phyloP scores from a whole-genome alignment of 257 asterid species.

The Solanum rostratum region DNA sequence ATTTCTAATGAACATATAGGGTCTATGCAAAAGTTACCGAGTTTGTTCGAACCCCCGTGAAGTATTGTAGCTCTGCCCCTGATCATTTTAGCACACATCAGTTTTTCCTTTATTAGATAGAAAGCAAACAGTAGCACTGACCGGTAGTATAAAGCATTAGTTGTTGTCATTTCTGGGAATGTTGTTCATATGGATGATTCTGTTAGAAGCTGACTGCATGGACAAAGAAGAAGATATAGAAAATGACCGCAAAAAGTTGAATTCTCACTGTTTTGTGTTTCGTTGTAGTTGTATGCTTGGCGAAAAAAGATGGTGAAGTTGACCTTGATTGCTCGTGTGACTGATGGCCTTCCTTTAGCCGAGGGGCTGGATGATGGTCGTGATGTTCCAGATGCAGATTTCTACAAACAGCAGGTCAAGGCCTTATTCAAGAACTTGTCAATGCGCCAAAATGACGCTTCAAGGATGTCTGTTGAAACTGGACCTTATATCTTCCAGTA shows the following conservation, averaged over 20 bases:
- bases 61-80: no score
- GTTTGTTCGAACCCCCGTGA: no score
- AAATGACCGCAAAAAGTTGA: neutral
- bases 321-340: conserved; percentile 95
- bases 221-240: neutral
- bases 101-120: neutral
- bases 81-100: no score
- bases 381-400: conserved; percentile 74
- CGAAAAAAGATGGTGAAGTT: conserved; percentile 69
- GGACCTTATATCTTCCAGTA: conserved; percentile 92
- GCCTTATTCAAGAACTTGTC: conserved; percentile 81
- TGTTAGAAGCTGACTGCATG: neutral
- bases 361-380: conserved; percentile 98
- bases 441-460: conserved; percentile 72
- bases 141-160: neutral
- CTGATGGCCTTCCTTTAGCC: conserved; percentile 87
- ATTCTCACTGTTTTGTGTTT: neutral
- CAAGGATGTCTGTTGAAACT: conserved; percentile 93
- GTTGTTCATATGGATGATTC: neutral
- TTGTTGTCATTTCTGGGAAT: neutral
- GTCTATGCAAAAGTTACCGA: no score
- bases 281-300: conserved; percentile 3
- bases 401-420: conserved; percentile 85
- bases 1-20: no score
- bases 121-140: neutral